Evolutionary conservation across 2,329 filamentous ascomycete genomes (phyloP).

Genomic region (Aspergillus sojae): DNA sequence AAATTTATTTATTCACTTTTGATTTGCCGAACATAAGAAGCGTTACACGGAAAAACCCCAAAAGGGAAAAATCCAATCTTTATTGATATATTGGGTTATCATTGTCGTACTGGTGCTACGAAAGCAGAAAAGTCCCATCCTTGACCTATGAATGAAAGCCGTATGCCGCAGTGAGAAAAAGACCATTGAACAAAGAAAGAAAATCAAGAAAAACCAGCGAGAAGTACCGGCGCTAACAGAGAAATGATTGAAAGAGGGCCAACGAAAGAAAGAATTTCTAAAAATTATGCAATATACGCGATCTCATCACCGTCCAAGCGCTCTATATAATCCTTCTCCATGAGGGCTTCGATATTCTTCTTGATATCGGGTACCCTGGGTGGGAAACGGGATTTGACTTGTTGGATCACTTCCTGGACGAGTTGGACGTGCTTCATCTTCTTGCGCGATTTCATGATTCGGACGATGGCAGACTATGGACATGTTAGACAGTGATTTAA

Average conservation of each 20-base stretch:
- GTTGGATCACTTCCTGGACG: conserved; percentile 91
- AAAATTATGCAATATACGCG: conserved; percentile 80
- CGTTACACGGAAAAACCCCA: not conserved
- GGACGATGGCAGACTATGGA: conserved; percentile 87
- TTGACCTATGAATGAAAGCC: conserved; percentile 1
- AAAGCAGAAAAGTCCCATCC: conserved; percentile 3
- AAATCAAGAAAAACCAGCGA: conserved; percentile 9
- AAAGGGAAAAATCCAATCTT: conserved; percentile 1
- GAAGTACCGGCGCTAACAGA: conserved; percentile 12
- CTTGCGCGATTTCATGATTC: conserved; percentile 99
- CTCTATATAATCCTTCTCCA: conserved; percentile 99
- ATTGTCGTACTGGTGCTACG: conserved; percentile 32
- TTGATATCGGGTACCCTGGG: conserved; percentile 96
- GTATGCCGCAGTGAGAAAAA: not conserved
- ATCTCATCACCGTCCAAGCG: conserved; percentile 92
- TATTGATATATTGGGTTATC: conserved; percentile 26
- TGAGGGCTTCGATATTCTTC: conserved; percentile 97
- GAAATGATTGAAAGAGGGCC: conserved; percentile 4
- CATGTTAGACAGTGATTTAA: conserved; percentile 9
- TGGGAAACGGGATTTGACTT: conserved; percentile 90
- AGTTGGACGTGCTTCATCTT: conserved; percentile 97
- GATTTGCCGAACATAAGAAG: not conserved
- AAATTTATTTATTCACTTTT: too few species aligned
- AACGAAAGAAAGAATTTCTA: conserved; percentile 6
- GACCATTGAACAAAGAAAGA: not conserved